A percentile compares a stretch with the other conserved stretches of the same genome.
Evolutionary conservation across 2,329 filamentous ascomycete genomes (phyloP).

Genomic region (Diaporthe batatas): DNA sequence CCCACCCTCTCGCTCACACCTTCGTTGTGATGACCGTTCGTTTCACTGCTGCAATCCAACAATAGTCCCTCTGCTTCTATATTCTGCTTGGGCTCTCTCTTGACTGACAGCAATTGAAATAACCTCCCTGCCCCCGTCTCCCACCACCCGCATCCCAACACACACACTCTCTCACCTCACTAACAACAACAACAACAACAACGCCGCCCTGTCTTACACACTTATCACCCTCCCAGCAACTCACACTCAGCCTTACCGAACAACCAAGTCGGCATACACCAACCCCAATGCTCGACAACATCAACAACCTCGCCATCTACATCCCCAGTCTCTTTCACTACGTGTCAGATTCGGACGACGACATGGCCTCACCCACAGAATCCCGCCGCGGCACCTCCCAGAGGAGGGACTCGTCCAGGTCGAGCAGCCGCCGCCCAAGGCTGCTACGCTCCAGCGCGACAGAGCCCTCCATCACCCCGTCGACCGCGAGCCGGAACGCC

Average conservation of each 20-base stretch:
- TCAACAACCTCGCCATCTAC: constrained; percentile 40
- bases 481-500: constrained; percentile 65
- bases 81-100: background rate
- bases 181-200: background rate
- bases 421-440: constrained; percentile 61
- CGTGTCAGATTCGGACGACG: constrained; percentile 40
- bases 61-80: constrained; percentile 13
- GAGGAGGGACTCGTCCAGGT: constrained; percentile 57
- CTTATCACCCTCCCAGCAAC: background rate
- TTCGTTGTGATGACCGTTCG: constrained; percentile 33
- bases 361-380: constrained; percentile 53
- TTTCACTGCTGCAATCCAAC: constrained; percentile 16
- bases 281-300: constrained; percentile 41
- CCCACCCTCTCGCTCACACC: constrained; percentile 23
- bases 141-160: constrained; percentile 2
- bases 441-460: constrained; percentile 68
- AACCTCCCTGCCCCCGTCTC: constrained; percentile 18
- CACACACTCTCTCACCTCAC: background rate
- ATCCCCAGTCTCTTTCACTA: constrained; percentile 40
- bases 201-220: background rate
- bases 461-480: constrained; percentile 69
- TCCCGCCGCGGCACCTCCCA: constrained; percentile 49
- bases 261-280: background rate
- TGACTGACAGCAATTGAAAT: constrained; percentile 21
- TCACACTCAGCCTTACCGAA: background rate